A percentile compares a stretch with the other conserved stretches of the same genome.
Evolutionary conservation across 2,329 filamentous ascomycete genomes (phyloP).

Genomic region (Neonectria ditissima): DNA sequence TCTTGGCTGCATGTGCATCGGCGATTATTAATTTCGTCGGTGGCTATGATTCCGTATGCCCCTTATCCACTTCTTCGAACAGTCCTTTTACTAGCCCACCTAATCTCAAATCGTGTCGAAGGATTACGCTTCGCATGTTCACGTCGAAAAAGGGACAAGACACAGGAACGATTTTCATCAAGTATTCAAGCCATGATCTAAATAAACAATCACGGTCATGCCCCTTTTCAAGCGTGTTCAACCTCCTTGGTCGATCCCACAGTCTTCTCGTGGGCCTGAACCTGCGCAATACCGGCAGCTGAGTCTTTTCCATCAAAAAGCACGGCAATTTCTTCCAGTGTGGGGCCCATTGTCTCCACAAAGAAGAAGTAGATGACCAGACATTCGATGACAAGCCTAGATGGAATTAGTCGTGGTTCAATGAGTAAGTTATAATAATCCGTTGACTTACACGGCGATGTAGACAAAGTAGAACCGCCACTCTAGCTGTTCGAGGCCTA

Average conservation of each 20-base stretch:
- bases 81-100: no score
- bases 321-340: constrained; percentile 42
- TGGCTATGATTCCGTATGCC: no score
- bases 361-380: constrained; percentile 44
- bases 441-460: constrained; percentile 38
- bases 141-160: no score
- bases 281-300: constrained; percentile 37
- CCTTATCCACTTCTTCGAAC: no score
- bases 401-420: rapidly evolving
- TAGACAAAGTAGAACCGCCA: constrained; percentile 44
- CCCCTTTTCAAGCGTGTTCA: constrained; percentile 30
- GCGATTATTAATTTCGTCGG: no score
- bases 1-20: no score
- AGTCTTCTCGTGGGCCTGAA: constrained; percentile 35
- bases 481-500: constrained; percentile 36
- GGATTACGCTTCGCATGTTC: no score
- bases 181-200: no score
- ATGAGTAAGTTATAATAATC: rapidly evolving
- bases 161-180: no score
- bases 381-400: constrained; percentile 39
- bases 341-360: constrained; percentile 39
- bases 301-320: constrained; percentile 39
- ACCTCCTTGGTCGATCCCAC: constrained; percentile 26
- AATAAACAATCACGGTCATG: not conserved
- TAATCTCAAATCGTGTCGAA: no score